A percentile compares a stretch with the other conserved stretches of the same genome.
phyloP scores from a whole-genome alignment of 2,329 filamentous ascomycete species.

The Nothopassalora personata region DNA sequence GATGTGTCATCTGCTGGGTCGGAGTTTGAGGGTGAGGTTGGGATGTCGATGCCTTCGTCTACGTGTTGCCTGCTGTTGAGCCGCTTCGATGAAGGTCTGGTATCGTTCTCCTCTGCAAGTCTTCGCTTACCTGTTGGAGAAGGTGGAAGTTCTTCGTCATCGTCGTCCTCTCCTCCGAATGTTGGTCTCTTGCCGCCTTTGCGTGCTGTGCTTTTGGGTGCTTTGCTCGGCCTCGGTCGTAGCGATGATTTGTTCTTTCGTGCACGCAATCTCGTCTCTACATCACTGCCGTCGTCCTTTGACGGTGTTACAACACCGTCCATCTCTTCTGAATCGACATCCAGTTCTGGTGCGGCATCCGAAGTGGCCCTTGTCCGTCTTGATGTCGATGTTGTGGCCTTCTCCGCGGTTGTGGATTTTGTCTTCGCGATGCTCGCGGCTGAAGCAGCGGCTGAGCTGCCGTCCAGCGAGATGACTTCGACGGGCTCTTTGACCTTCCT shows the following conservation, averaged over 20 bases:
- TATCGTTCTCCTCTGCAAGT: conserved; percentile 4
- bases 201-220: conserved; percentile 22
- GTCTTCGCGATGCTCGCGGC: neutral
- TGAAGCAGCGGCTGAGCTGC: conserved; percentile 11
- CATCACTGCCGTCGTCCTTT: conserved; percentile 20
- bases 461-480: conserved; percentile 19
- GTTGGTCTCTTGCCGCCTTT: conserved; percentile 23
- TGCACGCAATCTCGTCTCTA: conserved; percentile 16
- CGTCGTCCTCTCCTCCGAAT: conserved; percentile 25
- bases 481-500: neutral
- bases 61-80: conserved; percentile 20
- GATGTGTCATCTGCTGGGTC: conserved; percentile 20
- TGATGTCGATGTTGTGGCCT: neutral
- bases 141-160: conserved; percentile 15
- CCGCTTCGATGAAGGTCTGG: conserved; percentile 17
- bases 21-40: conserved; percentile 23
- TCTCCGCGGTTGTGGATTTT: neutral
- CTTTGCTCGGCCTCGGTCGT: conserved; percentile 30
- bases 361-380: conserved; percentile 1
- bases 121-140: conserved; percentile 21
- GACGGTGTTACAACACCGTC: conserved; percentile 12
- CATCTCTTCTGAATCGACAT: neutral
- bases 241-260: conserved; percentile 32
- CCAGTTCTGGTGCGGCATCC: neutral
- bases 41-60: conserved; percentile 35